Conservation (phyloP, 495 filamentous ascomycete species). For the Xylaria venustula region DNA sequence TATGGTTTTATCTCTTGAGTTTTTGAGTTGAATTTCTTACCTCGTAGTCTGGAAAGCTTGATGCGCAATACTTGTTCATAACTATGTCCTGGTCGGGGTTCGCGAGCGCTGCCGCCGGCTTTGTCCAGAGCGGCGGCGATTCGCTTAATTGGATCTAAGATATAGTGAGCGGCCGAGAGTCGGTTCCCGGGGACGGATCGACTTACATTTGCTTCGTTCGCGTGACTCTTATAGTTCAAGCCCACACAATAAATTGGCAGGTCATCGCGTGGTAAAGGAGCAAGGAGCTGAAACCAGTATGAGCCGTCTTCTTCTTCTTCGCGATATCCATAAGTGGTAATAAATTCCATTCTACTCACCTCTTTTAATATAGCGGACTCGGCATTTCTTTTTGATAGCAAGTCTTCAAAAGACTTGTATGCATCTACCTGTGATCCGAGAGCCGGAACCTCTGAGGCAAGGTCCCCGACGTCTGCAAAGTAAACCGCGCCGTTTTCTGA, state of each 20-base stretch:
- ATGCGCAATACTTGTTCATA: constrained; percentile 37
- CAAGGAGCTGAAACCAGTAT: constrained; percentile 16
- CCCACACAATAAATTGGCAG: constrained; percentile 40
- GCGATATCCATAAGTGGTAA: neutral
- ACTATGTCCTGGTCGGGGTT: constrained; percentile 35
- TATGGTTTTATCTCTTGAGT: too few species aligned
- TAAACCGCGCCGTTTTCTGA: neutral
- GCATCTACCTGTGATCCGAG: constrained; percentile 15
- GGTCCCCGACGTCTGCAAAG: neutral
- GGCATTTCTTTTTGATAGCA: constrained; percentile 8
- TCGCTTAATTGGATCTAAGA: constrained; percentile 33
- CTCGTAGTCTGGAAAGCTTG: constrained; percentile 36
- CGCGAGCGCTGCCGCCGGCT: constrained; percentile 37
- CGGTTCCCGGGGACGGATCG: neutral
- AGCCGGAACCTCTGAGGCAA: neutral
- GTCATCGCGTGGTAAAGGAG: constrained; percentile 20
- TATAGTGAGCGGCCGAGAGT: neutral
- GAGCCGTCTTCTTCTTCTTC: neutral
- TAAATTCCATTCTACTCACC: constrained; percentile 19
- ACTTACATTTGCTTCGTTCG: constrained; percentile 38
- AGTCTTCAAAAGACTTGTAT: constrained; percentile 18
- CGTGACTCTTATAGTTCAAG: constrained; percentile 45
- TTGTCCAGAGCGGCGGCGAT: constrained; percentile 43
- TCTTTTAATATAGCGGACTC: constrained; percentile 24
- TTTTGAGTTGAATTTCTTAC: constrained; percentile 7